Evolutionary conservation across 352 stramenopile genomes (phyloP), one percentile per base, ranked within the genome.

Genomic region (Globisporangium yorkense): DNA sequence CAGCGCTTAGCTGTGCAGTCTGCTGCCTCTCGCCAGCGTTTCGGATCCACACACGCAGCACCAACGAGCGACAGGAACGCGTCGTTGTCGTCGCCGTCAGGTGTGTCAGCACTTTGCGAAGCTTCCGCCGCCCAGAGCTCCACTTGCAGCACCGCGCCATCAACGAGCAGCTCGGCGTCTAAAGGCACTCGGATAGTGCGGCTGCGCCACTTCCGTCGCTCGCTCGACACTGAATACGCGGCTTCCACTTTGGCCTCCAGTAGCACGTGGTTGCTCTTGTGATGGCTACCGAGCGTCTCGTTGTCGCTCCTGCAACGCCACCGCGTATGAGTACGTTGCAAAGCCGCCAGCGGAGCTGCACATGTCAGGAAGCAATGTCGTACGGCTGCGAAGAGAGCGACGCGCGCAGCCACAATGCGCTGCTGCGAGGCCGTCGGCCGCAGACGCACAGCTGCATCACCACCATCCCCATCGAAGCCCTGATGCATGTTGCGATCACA

Each of bases 41-140:
- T 21, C 5, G 56, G 13, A 54, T 59, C 58, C 3, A 59, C 39
- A 20, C 24, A 6, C 16, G 47, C 53, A 18, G 33, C 13, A 1
- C 58, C 58, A 13, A 54, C 24, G n/a, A 59, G 53, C 35, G 58
- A 55, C n/a, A 64, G 20, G 21, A 59, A 50, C 9, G 9, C 51
- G 2, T 31, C 24, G 6, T 20, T 16, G 13, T 15, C 40, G 8
- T 48, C 27, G 18, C n/a, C 16, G 18, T n/a, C 29, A 41, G 6
- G 47, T 12, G 18, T 13, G 13, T 12, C 29, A 40, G 2, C 13
- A 2, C 18, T 5, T 21, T 37, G 35, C 5, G 10, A 6, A 39
- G 10, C 37, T 5, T 18, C 37, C 44, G 18, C 31, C n/a, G n/a
- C 39, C 51, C 58, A 64, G 27, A 58, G 51, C 46, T 64, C 58